A percentile compares a stretch with the other conserved stretches of the same genome.
Conservation (phyloP, 441 rosid species). For the Erodium moschatum region DNA sequence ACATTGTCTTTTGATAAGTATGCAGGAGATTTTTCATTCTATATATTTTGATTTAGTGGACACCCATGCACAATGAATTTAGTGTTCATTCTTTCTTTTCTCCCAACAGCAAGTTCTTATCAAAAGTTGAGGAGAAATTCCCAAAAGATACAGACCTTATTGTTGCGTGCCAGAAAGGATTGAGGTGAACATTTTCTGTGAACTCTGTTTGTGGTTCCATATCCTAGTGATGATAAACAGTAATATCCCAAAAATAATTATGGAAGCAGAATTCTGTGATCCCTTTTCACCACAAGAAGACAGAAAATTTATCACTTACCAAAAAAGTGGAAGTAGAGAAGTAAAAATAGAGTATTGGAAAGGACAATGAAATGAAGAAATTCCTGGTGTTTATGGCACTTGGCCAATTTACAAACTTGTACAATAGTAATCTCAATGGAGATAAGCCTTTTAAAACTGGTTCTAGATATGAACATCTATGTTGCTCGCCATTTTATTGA, state of each 20-base stretch:
- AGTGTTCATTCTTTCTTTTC: constrained; percentile 20
- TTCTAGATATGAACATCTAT: neutral
- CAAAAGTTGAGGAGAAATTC: constrained; percentile 63
- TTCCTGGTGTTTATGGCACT: neutral
- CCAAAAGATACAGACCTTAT: constrained; percentile 71
- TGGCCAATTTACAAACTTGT: neutral
- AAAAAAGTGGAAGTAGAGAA: neutral
- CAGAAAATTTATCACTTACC: too few species aligned
- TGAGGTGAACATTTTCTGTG: constrained; percentile 44
- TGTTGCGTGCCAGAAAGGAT: constrained; percentile 89
- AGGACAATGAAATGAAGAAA: neutral
- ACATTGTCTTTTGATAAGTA: constrained; percentile 61
- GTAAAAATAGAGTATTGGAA: neutral
- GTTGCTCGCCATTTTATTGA: neutral
- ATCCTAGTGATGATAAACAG: neutral
- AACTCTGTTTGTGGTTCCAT: neutral
- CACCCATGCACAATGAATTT: constrained; percentile 12
- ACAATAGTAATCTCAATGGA: neutral
- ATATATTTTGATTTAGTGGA: constrained; percentile 11
- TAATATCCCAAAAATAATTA: neutral
- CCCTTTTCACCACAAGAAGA: too few species aligned
- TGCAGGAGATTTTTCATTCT: constrained; percentile 17
- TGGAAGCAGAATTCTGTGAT: too few species aligned
- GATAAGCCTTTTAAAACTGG: neutral
- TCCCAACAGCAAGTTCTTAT: constrained; percentile 50